Evolutionary conservation across 108 stramenopile genomes (phyloP).

Genomic region (Seminavis robusta): DNA sequence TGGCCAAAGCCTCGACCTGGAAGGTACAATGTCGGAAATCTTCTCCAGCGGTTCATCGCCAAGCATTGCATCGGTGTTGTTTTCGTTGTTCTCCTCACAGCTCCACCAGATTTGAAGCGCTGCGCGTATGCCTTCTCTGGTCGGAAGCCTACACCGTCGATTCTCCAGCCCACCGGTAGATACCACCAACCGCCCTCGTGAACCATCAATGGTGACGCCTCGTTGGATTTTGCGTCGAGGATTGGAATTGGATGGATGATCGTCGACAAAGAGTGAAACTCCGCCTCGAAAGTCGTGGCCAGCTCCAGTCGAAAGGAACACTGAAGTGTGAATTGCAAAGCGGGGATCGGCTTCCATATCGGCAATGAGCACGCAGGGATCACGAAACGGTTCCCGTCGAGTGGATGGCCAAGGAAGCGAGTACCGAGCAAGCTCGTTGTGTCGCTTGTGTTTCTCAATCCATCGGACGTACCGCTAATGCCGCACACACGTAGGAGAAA

Average conservation of each 20-base stretch:
- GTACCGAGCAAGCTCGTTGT: constrained; percentile 26
- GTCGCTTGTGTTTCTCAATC: constrained; percentile 18
- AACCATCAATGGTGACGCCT: constrained; percentile 36
- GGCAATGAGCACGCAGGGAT: constrained; percentile 35
- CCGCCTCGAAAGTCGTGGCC: constrained; percentile 38
- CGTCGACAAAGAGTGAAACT: constrained; percentile 31
- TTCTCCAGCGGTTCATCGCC: no score
- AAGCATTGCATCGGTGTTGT: no score
- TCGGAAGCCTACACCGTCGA: constrained; percentile 39
- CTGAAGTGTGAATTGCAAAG: constrained; percentile 45
- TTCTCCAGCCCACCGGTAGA: constrained; percentile 54
- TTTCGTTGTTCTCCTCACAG: no score
- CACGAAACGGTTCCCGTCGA: constrained; percentile 23
- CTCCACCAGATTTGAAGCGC: constrained; percentile 64
- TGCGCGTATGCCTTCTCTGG: constrained; percentile 34
- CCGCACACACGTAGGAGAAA: no score
- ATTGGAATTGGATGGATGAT: constrained; percentile 22
- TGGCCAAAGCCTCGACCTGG: no score
- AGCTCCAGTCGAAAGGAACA: constrained; percentile 36
- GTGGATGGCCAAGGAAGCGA: constrained; percentile 37
- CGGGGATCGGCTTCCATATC: constrained; percentile 40
- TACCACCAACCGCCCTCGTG: constrained; percentile 35
- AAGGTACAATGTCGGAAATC: no score
- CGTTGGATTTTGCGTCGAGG: constrained; percentile 24
- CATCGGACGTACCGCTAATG: constrained; percentile 32